Evolutionary conservation across 352 stramenopile genomes (phyloP).

Genomic region (Pythium vanterpoolii): DNA sequence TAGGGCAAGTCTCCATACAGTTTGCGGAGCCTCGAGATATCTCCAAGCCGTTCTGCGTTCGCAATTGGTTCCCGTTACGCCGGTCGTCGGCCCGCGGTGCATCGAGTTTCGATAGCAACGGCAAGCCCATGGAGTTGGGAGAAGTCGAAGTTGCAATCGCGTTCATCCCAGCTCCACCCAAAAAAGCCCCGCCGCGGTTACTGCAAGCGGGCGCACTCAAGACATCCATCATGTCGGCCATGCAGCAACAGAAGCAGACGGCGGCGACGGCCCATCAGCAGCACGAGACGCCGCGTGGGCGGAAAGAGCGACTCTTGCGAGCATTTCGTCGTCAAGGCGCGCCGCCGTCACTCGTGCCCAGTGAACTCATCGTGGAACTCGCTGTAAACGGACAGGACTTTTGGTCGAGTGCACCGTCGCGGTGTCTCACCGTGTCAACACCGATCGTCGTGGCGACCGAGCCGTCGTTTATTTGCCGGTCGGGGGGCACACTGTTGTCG

Average conservation of each 20-base stretch:
- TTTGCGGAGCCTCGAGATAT: slow-evolving; percentile 29
- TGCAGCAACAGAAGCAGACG: slow-evolving; percentile 37
- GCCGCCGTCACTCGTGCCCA: slow-evolving; percentile 26
- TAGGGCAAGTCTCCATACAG: slow-evolving; percentile 48
- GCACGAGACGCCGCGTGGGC: slow-evolving; percentile 8
- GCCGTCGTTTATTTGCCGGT: slow-evolving; percentile 26
- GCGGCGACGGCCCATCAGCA: not conserved
- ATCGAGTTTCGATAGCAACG: slow-evolving; percentile 6
- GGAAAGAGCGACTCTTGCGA: slow-evolving; percentile 37
- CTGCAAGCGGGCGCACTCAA: slow-evolving; percentile 31
- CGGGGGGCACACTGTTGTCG: slow-evolving; percentile 26
- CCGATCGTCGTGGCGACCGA: slow-evolving; percentile 20
- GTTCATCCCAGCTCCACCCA: slow-evolving; percentile 28
- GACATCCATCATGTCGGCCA: slow-evolving; percentile 46
- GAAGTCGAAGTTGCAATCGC: slow-evolving; percentile 52
- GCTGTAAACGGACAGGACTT: slow-evolving; percentile 43
- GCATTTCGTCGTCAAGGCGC: slow-evolving; percentile 21
- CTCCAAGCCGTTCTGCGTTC: slow-evolving; percentile 33
- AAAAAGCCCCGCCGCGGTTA: slow-evolving; percentile 7
- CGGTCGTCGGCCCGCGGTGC: slow-evolving; percentile 16
- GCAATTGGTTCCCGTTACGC: slow-evolving; percentile 52
- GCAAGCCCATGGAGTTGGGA: slow-evolving; percentile 26
- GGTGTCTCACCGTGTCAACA: slow-evolving; percentile 18
- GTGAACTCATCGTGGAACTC: slow-evolving; percentile 31
- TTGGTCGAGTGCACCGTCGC: slow-evolving; percentile 27